Evolutionary conservation across 345 rosid species (phyloP).

Genomic region (Hibiscus tridactylites): DNA sequence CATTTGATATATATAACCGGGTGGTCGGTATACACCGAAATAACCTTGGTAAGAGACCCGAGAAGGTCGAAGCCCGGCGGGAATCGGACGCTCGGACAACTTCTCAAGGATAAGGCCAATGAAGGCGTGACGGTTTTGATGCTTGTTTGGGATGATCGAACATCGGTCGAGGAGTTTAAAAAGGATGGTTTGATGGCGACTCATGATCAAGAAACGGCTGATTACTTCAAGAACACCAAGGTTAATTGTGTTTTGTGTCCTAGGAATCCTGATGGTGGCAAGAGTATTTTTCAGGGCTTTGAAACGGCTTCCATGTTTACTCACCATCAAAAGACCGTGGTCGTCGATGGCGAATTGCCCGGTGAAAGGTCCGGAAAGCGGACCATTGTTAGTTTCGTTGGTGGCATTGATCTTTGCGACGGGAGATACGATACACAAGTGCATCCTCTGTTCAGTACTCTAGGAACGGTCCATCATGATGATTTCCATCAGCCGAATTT

Average conservation of each 20-base stretch:
- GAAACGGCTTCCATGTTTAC: conserved; percentile 12
- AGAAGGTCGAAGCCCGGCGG: background rate
- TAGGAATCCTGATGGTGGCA: background rate
- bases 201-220: conserved; percentile 6
- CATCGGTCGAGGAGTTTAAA: background rate
- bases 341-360: conserved; percentile 2
- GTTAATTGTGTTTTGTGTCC: conserved; percentile 10
- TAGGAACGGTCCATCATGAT: background rate
- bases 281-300: background rate
- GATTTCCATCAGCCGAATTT: conserved; percentile 19
- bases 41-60: conserved; percentile 3
- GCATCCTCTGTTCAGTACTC: conserved; percentile 7
- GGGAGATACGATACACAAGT: conserved; percentile 12
- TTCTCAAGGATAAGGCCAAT: conserved; percentile 1
- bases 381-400: conserved; percentile 5
- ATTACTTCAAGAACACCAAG: background rate
- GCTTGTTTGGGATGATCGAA: conserved; percentile 16
- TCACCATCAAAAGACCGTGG: conserved; percentile 10
- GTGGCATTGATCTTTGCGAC: conserved; percentile 15
- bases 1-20: conserved; percentile 12
- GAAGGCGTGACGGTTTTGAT: conserved; percentile 8
- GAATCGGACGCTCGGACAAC: background rate
- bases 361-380: background rate
- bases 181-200: conserved; percentile 13
- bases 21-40: conserved; percentile 11